Conservation (phyloP, 1,139 yeast genomes). For the Ogataea hybrid region DNA sequence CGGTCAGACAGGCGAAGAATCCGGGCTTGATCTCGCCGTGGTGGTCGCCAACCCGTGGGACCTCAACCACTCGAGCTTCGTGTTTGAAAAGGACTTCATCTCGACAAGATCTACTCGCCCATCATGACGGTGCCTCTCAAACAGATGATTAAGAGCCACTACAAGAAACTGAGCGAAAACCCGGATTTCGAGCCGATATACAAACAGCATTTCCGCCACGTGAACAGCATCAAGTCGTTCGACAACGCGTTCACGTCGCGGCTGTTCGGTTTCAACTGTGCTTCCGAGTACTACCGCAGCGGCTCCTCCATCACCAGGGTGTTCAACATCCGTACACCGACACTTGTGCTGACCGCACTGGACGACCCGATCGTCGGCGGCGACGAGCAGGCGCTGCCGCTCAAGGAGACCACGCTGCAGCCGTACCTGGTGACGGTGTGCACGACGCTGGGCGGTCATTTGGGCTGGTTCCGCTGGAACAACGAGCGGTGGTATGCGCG, state of each 20-base stretch:
- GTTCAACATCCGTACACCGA: constrained; percentile 59
- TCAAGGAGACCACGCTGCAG: constrained; percentile 55
- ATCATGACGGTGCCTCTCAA: constrained; percentile 65
- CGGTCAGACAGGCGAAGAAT: constrained; percentile 62
- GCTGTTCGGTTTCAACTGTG: constrained; percentile 67
- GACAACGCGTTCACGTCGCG: constrained; percentile 74
- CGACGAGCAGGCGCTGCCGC: constrained; percentile 49
- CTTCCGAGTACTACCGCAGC: constrained; percentile 67
- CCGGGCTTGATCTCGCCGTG: constrained; percentile 61
- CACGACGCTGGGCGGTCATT: constrained; percentile 85
- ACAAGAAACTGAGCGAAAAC: constrained; percentile 45
- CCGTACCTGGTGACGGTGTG: constrained; percentile 67
- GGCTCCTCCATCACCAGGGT: constrained; percentile 65
- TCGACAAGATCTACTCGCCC: constrained; percentile 60
- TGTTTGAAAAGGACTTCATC: constrained; percentile 50
- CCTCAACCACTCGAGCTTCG: constrained; percentile 54
- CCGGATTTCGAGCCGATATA: constrained; percentile 35
- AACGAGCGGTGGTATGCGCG: constrained; percentile 55
- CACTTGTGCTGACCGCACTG: constrained; percentile 61
- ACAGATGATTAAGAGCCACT: constrained; percentile 61
- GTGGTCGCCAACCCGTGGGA: constrained; percentile 86
- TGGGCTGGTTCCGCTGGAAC: constrained; percentile 57
- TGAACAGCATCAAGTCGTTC: constrained; percentile 49
- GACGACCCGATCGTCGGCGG: constrained; percentile 86
- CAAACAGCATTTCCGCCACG: constrained; percentile 14